These are phyloP conservation scores for Bjerkandera adusta DNA, from an alignment of 1,284 basidiomycete genomes.

Conservation along the genomic window DNA sequence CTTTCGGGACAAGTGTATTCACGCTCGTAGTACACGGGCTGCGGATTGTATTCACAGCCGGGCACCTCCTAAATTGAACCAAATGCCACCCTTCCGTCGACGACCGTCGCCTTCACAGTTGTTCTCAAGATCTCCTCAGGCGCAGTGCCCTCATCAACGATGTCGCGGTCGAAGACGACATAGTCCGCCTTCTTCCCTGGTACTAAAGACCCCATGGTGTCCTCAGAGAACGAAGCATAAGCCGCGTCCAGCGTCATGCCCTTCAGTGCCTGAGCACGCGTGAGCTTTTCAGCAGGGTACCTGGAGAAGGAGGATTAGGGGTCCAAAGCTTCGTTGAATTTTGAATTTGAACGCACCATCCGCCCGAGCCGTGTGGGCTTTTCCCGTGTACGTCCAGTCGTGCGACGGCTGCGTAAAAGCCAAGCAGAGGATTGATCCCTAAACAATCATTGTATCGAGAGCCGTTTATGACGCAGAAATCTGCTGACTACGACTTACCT, in stretches of 20 bases:
- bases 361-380: constrained; percentile 78
- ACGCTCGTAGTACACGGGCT: no score
- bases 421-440: constrained; percentile 71
- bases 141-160: constrained; percentile 58
- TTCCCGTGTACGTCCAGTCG: constrained; percentile 66
- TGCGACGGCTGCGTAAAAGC: constrained; percentile 86
- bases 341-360: constrained; percentile 58
- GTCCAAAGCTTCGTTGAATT: constrained; percentile 1
- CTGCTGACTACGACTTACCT: constrained; percentile 24
- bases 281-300: constrained; percentile 72
- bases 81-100: constrained; percentile 73
- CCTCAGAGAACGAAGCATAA: constrained; percentile 81
- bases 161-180: constrained; percentile 77
- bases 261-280: constrained; percentile 72
- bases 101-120: constrained; percentile 58
- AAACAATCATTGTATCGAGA: not conserved
- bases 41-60: no score
- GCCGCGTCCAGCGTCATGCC: constrained; percentile 89
- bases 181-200: constrained; percentile 85
- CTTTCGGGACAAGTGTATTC: no score
- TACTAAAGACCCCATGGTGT: constrained; percentile 63
- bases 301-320: constrained; percentile 33
- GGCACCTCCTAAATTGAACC: constrained; percentile 43
- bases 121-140: constrained; percentile 53
- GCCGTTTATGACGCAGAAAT: no score